Percentiles rank a stretch among this genome's conserved stretches.
phyloP scores from a whole-genome alignment of 1,139 yeast species.

The Zygosaccharomyces pseudobailii region DNA sequence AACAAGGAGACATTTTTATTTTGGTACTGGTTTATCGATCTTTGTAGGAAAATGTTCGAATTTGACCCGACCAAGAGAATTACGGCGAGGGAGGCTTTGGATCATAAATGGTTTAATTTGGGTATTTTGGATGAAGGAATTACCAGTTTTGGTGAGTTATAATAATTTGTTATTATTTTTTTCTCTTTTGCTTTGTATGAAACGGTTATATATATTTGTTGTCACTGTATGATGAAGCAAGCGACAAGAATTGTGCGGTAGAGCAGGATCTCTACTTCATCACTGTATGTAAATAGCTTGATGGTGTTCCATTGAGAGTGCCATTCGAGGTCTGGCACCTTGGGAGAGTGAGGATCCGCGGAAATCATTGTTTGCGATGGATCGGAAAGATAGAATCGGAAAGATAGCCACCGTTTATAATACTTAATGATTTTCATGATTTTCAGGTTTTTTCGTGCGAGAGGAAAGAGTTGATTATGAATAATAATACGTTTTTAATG shows the following conservation, averaged over 20 bases:
- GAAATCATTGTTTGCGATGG: no score
- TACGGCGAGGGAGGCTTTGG: slow-evolving; percentile 63
- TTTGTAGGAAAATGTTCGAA: slow-evolving; percentile 54
- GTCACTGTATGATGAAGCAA: not conserved
- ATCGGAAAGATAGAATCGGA: no score
- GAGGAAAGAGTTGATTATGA: no score
- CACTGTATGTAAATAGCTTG: not conserved
- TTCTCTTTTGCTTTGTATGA: slow-evolving; percentile 6
- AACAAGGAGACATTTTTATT: slow-evolving; percentile 54
- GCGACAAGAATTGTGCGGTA: not conserved
- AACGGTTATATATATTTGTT: slow-evolving; percentile 1
- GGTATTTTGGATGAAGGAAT: slow-evolving; percentile 70
- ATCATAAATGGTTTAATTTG: slow-evolving; percentile 71
- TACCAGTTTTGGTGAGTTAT: slow-evolving; percentile 23
- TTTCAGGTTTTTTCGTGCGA: no score
- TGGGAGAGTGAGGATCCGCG: no score
- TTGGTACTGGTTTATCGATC: slow-evolving; percentile 73
- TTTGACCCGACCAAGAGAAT: slow-evolving; percentile 62
- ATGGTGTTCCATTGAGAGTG: not conserved
- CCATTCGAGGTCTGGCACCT: not conserved
- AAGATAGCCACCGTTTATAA: no score
- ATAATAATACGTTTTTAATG: no score
- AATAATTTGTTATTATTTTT: not conserved
- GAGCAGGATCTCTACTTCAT: not conserved
- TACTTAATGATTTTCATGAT: no score